Evolutionary conservation across 2,329 filamentous ascomycete species (phyloP).

Genomic region (Trichoderma breve): DNA sequence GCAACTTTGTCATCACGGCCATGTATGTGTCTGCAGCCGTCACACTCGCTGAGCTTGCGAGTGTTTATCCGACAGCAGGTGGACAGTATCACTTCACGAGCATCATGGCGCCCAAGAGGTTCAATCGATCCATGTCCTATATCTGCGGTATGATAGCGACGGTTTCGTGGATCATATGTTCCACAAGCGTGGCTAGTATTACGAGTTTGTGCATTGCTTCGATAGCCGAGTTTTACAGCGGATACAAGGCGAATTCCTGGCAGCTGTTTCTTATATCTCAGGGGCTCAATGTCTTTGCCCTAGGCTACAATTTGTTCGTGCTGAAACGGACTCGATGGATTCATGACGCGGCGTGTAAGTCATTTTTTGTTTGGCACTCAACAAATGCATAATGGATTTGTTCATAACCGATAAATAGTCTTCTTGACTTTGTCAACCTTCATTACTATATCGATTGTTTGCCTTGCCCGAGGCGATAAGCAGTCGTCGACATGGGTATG

Average conservation of each 20-base stretch:
- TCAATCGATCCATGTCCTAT: conserved; percentile 23
- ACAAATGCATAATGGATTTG: background rate
- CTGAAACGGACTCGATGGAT: conserved; percentile 15
- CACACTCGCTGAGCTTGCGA: conserved; percentile 38
- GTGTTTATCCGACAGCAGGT: conserved; percentile 38
- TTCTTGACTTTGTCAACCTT: background rate
- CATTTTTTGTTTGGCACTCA: background rate
- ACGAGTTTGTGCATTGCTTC: background rate
- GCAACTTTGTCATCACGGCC: conserved; percentile 20
- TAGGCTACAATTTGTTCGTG: conserved; percentile 16
- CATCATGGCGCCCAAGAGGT: conserved; percentile 29
- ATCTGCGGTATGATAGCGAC: conserved; percentile 2
- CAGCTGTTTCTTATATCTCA: conserved; percentile 15
- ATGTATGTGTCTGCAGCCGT: conserved; percentile 26
- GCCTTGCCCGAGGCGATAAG: conserved; percentile 12
- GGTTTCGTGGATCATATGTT: background rate
- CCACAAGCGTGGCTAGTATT: conserved; percentile 4
- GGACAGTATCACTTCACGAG: conserved; percentile 40
- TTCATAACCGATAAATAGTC: background rate
- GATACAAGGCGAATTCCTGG: background rate
- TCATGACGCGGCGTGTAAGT: conserved; percentile 17
- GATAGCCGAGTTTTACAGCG: conserved; percentile 1
- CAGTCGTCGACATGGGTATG: conserved; percentile 27
- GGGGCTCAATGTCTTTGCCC: background rate
- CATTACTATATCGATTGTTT: background rate